phyloP scores from a whole-genome alignment of 1,139 yeast species.

The Debaryomyces subglobosus region DNA sequence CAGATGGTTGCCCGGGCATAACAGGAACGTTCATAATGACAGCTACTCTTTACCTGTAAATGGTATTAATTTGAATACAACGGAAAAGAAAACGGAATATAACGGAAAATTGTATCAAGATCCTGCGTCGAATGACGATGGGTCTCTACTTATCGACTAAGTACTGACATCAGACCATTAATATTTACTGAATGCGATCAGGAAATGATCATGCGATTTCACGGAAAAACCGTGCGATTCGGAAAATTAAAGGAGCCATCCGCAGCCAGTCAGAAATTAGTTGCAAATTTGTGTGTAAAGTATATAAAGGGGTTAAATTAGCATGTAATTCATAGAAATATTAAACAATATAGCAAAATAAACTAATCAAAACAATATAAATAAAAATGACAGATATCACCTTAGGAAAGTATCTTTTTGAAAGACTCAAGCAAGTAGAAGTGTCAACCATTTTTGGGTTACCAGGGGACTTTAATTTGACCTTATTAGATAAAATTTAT shows the following conservation, averaged over 20 bases:
- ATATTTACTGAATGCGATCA: not conserved
- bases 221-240: not conserved
- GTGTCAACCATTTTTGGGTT: slow-evolving; percentile 46
- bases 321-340: not conserved
- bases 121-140: slow-evolving; percentile 6
- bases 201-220: slow-evolving; percentile 1
- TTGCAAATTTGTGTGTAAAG: not conserved
- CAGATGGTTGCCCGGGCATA: slow-evolving; percentile 21
- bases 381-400: slow-evolving; percentile 38
- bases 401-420: slow-evolving; percentile 47
- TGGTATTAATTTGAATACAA: not conserved
- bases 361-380: not conserved
- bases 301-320: not conserved
- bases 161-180: not conserved
- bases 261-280: not conserved
- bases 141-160: slow-evolving; percentile 10
- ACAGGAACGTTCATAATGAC: not conserved
- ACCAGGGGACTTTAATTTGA: slow-evolving; percentile 46
- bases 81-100: not conserved
- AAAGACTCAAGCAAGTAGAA: slow-evolving; percentile 44
- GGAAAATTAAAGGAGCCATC: not conserved
- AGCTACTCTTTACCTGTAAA: not conserved
- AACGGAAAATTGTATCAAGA: not conserved
- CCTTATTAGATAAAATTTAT: slow-evolving; percentile 41
- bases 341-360: not conserved